These are phyloP conservation scores for Coffea eugenioides DNA, from an alignment of 257 asterid genomes.

Conservation along the genomic window DNA sequence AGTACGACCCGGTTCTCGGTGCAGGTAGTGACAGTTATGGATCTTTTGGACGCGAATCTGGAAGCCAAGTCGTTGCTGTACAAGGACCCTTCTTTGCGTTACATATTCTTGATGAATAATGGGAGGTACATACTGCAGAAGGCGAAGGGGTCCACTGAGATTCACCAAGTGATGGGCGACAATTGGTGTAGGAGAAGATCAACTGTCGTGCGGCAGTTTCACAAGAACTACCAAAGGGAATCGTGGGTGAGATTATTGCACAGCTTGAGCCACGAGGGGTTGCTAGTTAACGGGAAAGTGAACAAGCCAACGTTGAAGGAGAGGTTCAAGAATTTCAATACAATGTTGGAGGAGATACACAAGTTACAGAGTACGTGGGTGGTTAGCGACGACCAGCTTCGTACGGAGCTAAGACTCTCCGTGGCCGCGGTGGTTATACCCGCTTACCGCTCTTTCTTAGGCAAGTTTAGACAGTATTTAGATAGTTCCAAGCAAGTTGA, in stretches of 20 bases:
- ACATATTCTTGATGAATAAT: conserved; percentile 80
- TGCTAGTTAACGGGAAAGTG: conserved; percentile 46
- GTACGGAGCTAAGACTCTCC: conserved; percentile 78
- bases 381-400: conserved; percentile 87
- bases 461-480: conserved; percentile 65
- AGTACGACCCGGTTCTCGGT: conserved; percentile 42
- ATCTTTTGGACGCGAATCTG: conserved; percentile 52
- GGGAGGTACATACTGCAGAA: conserved; percentile 78
- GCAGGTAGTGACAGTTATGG: conserved; percentile 60
- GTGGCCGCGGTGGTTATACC: conserved; percentile 74
- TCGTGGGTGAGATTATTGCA: conserved; percentile 72
- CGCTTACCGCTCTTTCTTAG: conserved; percentile 76
- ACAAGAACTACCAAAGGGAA: conserved; percentile 80
- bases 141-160: conserved; percentile 61
- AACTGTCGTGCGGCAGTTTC: conserved; percentile 66
- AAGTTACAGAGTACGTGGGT: conserved; percentile 72
- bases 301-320: conserved; percentile 62
- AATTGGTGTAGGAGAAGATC: conserved; percentile 80
- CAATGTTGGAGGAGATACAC: conserved; percentile 65
- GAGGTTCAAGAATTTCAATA: conserved; percentile 61
- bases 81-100: conserved; percentile 54
- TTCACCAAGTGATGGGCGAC: conserved; percentile 75
- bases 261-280: conserved; percentile 59
- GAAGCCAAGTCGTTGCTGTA: conserved; percentile 56
- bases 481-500: conserved; percentile 57